Conservation (phyloP, 1,284 basidiomycete genomes). For the Bjerkandera adusta region DNA sequence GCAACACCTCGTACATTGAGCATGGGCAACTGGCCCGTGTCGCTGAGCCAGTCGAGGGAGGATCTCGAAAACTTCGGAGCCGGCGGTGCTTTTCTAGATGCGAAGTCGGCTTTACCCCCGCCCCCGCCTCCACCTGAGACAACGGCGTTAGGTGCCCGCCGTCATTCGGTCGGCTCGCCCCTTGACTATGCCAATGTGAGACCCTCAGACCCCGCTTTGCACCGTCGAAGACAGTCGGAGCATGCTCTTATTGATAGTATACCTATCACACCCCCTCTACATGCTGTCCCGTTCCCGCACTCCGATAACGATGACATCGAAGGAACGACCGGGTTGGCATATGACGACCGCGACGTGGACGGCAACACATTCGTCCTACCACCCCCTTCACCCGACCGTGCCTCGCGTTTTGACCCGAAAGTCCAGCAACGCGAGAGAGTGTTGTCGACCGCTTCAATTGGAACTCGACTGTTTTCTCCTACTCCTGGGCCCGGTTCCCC, state of each 20-base stretch:
- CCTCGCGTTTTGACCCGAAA: slow-evolving; percentile 75
- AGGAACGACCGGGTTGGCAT: slow-evolving; percentile 7
- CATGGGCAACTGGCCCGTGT: slow-evolving; percentile 41
- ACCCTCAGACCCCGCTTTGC: slow-evolving; percentile 34
- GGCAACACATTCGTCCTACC: slow-evolving; percentile 57
- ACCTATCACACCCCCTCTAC: slow-evolving; percentile 40
- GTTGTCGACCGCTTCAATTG: slow-evolving; percentile 62
- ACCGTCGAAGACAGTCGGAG: slow-evolving; percentile 44
- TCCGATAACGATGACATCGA: slow-evolving; percentile 3
- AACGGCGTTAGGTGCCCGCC: slow-evolving; percentile 25
- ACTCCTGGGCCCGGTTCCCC: slow-evolving; percentile 51
- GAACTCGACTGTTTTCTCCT: slow-evolving; percentile 58
- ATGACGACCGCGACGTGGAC: slow-evolving; percentile 5
- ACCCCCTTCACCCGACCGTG: slow-evolving; percentile 54
- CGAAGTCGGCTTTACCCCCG: slow-evolving; percentile 22
- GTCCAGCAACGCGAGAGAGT: slow-evolving; percentile 59
- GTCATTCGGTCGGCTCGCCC: slow-evolving; percentile 54
- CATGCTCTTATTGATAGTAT: slow-evolving; percentile 48
- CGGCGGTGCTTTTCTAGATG: slow-evolving; percentile 44
- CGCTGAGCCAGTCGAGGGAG: slow-evolving; percentile 1
- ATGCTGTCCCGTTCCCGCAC: slow-evolving; percentile 54
- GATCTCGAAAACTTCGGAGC: slow-evolving; percentile 47
- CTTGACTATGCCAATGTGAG: slow-evolving; percentile 50
- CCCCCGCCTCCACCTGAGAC: slow-evolving; percentile 13
- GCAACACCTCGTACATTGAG: slow-evolving; percentile 54